A percentile compares a stretch with the other conserved stretches of the same genome.
phyloP scores from a whole-genome alignment of 495 filamentous ascomycete genomes.

The Bacidia rubella region DNA sequence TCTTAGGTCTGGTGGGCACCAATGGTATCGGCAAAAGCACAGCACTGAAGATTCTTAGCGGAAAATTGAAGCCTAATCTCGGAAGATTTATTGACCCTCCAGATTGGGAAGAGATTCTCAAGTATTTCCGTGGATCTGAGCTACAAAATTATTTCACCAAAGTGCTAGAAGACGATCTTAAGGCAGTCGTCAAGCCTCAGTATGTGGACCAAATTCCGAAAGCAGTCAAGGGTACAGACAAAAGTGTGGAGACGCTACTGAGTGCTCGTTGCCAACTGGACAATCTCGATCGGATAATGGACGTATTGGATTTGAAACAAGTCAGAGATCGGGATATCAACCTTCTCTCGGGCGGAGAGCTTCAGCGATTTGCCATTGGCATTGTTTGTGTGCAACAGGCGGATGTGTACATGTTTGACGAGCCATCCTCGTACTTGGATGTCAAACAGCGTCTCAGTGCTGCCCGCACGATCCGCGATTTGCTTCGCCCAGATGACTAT shows the following conservation, averaged over 20 bases:
- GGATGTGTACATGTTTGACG: conserved; percentile 99
- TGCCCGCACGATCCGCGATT: conserved; percentile 77
- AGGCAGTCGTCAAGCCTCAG: conserved; percentile 96
- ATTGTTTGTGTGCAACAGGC: conserved; percentile 91
- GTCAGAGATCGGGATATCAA: conserved; percentile 79
- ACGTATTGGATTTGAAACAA: conserved; percentile 74
- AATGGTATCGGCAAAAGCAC: conserved; percentile 99
- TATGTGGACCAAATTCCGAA: conserved; percentile 97
- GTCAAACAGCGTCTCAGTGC: conserved; percentile 94
- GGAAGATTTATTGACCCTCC: conserved; percentile 91
- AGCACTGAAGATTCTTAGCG: conserved; percentile 91
- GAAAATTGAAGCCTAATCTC: conserved; percentile 95
- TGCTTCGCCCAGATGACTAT: conserved; percentile 79
- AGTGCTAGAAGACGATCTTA: conserved; percentile 86
- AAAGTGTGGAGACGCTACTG: conserved; percentile 63
- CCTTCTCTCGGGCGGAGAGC: conserved; percentile 86
- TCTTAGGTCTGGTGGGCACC: conserved; percentile 92
- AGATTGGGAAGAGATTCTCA: conserved; percentile 97
- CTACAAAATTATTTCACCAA: conserved; percentile 99
- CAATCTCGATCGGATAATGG: conserved; percentile 73
- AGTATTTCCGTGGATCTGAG: conserved; percentile 94
- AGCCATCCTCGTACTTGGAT: conserved; percentile 96
- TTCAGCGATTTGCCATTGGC: conserved; percentile 94
- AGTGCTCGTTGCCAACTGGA: conserved; percentile 57
- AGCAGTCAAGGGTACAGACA: conserved; percentile 67